phyloP scores from a whole-genome alignment of 495 filamentous ascomycete genomes.

The Penicillium macrosclerotiorum region DNA sequence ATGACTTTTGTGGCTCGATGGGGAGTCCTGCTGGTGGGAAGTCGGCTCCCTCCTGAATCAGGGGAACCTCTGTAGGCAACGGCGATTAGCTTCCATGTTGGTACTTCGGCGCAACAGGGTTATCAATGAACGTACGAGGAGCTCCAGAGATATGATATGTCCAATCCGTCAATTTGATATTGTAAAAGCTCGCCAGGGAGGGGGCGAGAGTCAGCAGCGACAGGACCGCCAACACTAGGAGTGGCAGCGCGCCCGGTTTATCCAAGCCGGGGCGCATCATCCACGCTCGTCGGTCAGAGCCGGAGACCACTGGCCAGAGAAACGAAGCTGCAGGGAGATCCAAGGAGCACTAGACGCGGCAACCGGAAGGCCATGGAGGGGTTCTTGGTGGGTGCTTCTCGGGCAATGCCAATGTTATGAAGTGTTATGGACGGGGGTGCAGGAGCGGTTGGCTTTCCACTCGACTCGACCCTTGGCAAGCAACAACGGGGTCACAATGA shows the following conservation, averaged over 20 bases:
- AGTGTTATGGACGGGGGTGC: too few species aligned
- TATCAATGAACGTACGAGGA: conserved; percentile 27
- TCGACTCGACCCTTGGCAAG: not conserved
- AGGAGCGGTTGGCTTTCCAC: not conserved
- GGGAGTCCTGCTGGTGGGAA: conserved; percentile 6
- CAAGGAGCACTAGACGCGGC: conserved; percentile 2
- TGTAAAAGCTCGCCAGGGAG: conserved; percentile 34
- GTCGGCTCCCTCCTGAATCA: conserved; percentile 21
- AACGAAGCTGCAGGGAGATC: conserved; percentile 2
- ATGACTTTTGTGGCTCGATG: conserved; percentile 12
- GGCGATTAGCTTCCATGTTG: conserved; percentile 5
- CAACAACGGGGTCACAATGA: conserved; percentile 7
- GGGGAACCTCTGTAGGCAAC: conserved; percentile 16
- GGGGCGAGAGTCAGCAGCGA: conserved; percentile 38
- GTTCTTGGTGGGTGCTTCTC: not conserved
- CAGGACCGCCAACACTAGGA: conserved; percentile 38
- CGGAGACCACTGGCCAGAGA: conserved; percentile 4
- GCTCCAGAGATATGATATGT: conserved; percentile 20
- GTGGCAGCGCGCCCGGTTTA: conserved; percentile 40
- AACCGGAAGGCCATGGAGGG: conserved; percentile 20
- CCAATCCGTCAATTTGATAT: conserved; percentile 30
- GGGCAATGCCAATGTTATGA: too few species aligned
- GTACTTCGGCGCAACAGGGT: too few species aligned
- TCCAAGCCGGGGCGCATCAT: conserved; percentile 42
- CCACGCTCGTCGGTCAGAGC: conserved; percentile 14